phyloP scores from a whole-genome alignment of 2,329 filamentous ascomycete genomes.

The Helicocarpus griseus region DNA sequence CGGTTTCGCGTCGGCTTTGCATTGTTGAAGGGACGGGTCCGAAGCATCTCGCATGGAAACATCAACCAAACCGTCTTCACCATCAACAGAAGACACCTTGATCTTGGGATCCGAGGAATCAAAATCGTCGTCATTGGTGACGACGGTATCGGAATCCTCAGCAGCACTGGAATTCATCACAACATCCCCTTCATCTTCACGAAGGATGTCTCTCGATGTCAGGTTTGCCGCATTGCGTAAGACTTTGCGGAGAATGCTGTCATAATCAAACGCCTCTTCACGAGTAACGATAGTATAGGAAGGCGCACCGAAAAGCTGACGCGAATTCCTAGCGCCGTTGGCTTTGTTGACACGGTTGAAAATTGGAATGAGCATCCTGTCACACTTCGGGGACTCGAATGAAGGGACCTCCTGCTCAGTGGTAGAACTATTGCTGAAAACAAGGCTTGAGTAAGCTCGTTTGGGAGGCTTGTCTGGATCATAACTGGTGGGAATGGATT shows the following conservation, averaged over 20 bases:
- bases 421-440: conserved; percentile 20
- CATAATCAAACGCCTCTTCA: conserved; percentile 60
- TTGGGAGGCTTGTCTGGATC: conserved; percentile 46
- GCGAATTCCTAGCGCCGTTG: conserved; percentile 17
- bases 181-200: conserved; percentile 38
- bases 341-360: conserved; percentile 33
- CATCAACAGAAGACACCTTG: conserved; percentile 67
- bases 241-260: conserved; percentile 69
- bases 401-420: conserved; percentile 32
- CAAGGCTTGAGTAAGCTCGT: conserved; percentile 19
- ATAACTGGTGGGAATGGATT: conserved; percentile 68
- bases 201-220: conserved; percentile 59
- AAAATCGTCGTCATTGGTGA: conserved; percentile 51
- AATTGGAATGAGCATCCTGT: conserved; percentile 39
- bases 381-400: conserved; percentile 35
- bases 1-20: conserved; percentile 16
- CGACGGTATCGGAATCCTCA: conserved; percentile 58
- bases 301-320: conserved; percentile 33
- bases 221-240: conserved; percentile 65
- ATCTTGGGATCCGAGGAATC: conserved; percentile 62
- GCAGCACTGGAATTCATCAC: conserved; percentile 41
- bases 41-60: conserved; percentile 67
- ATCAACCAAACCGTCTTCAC: conserved; percentile 85
- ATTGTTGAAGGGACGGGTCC: conserved; percentile 24
- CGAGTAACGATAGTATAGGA: conserved; percentile 63